Evolutionary conservation across 768 basidiomycete species (phyloP).

Genomic region (Galerina sulciceps): DNA sequence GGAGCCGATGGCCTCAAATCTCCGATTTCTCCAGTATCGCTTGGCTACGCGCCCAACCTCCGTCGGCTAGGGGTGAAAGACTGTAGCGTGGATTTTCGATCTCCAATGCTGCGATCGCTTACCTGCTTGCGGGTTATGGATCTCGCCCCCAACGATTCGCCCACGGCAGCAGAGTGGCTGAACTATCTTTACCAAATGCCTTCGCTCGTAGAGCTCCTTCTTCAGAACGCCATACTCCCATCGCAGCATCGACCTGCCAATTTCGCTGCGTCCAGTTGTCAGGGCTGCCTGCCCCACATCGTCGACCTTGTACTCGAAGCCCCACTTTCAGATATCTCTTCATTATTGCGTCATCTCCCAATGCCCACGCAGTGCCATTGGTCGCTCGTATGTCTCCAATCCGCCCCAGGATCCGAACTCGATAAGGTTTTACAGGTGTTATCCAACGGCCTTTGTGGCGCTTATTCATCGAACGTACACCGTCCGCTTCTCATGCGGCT

Average conservation of each 20-base stretch:
- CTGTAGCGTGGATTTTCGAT: slow-evolving; percentile 17
- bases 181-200: slow-evolving; percentile 17
- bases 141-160: slow-evolving; percentile 11
- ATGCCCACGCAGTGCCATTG: slow-evolving; percentile 12
- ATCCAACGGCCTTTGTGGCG: background rate
- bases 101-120: slow-evolving; percentile 13
- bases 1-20: background rate
- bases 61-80: slow-evolving; percentile 15
- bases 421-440: slow-evolving; percentile 6
- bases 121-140: slow-evolving; percentile 19
- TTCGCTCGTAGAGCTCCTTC: slow-evolving; percentile 7
- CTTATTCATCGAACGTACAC: background rate
- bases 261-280: background rate
- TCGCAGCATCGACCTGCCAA: background rate
- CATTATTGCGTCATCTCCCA: slow-evolving; percentile 8
- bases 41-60: slow-evolving; percentile 16
- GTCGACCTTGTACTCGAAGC: slow-evolving; percentile 15
- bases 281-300: slow-evolving; percentile 4
- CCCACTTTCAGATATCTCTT: slow-evolving; percentile 10
- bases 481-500: slow-evolving; percentile 6
- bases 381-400: slow-evolving; percentile 13
- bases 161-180: slow-evolving; percentile 20
- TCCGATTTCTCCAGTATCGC: slow-evolving; percentile 9
- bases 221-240: slow-evolving; percentile 17
- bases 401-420: slow-evolving; percentile 13